Base-by-base conservation (phyloP, 2,329 filamentous ascomycete species). In the Xylaria sp. region DNA sequence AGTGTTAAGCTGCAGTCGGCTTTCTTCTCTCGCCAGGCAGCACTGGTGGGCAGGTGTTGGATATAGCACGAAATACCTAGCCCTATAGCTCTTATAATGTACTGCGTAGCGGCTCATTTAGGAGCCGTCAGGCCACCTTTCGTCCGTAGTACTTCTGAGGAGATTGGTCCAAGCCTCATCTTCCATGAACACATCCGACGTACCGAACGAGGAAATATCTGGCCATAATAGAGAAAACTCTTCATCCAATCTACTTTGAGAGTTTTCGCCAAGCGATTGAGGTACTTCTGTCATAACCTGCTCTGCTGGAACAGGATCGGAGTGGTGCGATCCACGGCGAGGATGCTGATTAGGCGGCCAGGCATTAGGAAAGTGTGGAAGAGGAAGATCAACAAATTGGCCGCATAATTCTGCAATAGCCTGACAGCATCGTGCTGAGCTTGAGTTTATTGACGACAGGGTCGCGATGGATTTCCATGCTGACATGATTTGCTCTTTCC, bases 401-500 rank as follows among this genome's bases (percentile, higher is more conserved):
- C 81, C 82, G 41, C 82, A 85, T 0, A 85, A 76, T 18, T 81
- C 79, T 6, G 78, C 65, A 55, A 85, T 82, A 18, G 83, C 79
- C 48, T 81, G 77, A 48, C 82, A 78, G 63, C 82, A 84, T n/a
- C 83, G 78, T 15, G 76, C 75, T 1, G 81, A 81, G 54, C 82
- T 82, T 5, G 80, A 77, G 50, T 84, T 85, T 41, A 81, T 73
- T 0, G 75, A 70, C 2, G 76, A 73, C 63, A 85, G 79, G 9
- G 80, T 77, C 8, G 78, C 75, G 37, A 83, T 79, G 1, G 80
- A 79, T 1, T 76, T 73, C 5, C 84, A 73, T 0, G 82, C 80
- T 2, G 74, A 77, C 2, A 72, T 73, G 48, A 85, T 80, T 66
- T 85, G 83, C 1, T 75, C 70, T 9, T 81, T 78, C 83, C 83